phyloP scores from a whole-genome alignment of 257 asterid species.

The Primulina tabacum region DNA sequence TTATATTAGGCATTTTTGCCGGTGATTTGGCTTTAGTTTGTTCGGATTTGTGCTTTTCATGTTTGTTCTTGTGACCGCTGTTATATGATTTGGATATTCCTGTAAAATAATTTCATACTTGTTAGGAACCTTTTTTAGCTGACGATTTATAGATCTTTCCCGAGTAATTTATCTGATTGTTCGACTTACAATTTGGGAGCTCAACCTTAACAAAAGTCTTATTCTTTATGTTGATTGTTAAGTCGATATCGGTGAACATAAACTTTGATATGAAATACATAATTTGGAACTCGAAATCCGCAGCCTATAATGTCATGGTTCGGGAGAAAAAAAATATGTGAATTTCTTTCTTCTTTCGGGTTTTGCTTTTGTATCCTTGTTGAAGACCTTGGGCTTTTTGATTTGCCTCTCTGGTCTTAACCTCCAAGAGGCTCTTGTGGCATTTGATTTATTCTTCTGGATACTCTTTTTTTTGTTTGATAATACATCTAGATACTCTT shows the following conservation, averaged over 20 bases:
- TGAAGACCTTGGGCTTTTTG: too few relatives aligned
- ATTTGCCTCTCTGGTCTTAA: too few relatives aligned
- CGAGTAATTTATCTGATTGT: background rate
- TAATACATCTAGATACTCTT: too few relatives aligned
- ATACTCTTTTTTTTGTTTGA: too few relatives aligned
- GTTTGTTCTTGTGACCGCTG: conserved; percentile 5
- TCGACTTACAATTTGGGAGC: conserved; percentile 2
- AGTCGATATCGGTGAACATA: background rate
- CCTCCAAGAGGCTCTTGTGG: too few relatives aligned
- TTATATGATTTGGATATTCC: too few relatives aligned
- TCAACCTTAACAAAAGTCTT: conserved; percentile 5
- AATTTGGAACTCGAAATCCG: conserved; percentile 7
- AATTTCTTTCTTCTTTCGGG: conserved; percentile 14
- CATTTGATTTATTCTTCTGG: too few relatives aligned
- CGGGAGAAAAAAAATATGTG: too few relatives aligned
- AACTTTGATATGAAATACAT: conserved; percentile 3
- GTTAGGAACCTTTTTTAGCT: background rate
- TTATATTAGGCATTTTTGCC: conserved; percentile 9
- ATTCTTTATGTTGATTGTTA: background rate
- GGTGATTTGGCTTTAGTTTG: conserved; percentile 22
- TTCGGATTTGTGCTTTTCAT: conserved; percentile 36
- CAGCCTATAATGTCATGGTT: conserved; percentile 13
- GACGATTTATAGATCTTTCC: conserved; percentile 13
- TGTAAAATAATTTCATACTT: conserved; percentile 19
- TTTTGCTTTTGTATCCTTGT: conserved; percentile 11